phyloP scores from a whole-genome alignment of 2,329 filamentous ascomycete genomes.

The Alternaria incomplexa region DNA sequence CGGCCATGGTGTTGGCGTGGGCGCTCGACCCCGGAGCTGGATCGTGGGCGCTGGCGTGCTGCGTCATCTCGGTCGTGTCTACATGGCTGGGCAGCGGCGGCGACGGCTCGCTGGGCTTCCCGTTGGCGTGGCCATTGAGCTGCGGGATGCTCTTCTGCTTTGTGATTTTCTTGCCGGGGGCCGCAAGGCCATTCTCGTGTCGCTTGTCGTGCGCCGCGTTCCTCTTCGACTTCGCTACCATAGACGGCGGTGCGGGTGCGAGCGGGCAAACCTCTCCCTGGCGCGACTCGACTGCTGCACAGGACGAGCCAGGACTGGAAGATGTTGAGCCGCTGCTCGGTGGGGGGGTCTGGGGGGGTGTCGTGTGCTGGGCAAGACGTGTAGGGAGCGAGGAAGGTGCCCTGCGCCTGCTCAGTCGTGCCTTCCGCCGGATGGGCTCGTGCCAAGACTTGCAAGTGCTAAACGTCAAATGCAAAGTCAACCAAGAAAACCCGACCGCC shows the following conservation, averaged over 20 bases:
- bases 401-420: constrained; percentile 11
- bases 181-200: constrained; percentile 88
- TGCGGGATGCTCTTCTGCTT: constrained; percentile 56
- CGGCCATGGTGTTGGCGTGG: constrained; percentile 19
- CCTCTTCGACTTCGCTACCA: constrained; percentile 57
- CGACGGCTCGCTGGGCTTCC: constrained; percentile 46
- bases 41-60: constrained; percentile 32
- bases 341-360: constrained; percentile 19
- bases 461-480: constrained; percentile 17
- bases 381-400: constrained; percentile 22
- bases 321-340: constrained; percentile 43
- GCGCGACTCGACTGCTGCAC: constrained; percentile 50
- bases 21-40: not conserved
- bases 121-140: constrained; percentile 53
- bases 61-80: constrained; percentile 44
- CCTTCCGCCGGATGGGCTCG: constrained; percentile 14
- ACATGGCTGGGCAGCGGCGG: constrained; percentile 48
- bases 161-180: constrained; percentile 71
- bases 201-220: constrained; percentile 60
- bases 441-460: constrained; percentile 13
- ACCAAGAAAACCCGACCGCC: constrained; percentile 4
- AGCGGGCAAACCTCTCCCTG: constrained; percentile 43
- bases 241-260: constrained; percentile 46
- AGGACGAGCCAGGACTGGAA: constrained; percentile 55
- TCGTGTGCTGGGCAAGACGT: constrained; percentile 26